Evolutionary conservation across 768 basidiomycete genomes (phyloP), one percentile per base, ranked within the genome.

Genomic region (Mycena kentingensis): DNA sequence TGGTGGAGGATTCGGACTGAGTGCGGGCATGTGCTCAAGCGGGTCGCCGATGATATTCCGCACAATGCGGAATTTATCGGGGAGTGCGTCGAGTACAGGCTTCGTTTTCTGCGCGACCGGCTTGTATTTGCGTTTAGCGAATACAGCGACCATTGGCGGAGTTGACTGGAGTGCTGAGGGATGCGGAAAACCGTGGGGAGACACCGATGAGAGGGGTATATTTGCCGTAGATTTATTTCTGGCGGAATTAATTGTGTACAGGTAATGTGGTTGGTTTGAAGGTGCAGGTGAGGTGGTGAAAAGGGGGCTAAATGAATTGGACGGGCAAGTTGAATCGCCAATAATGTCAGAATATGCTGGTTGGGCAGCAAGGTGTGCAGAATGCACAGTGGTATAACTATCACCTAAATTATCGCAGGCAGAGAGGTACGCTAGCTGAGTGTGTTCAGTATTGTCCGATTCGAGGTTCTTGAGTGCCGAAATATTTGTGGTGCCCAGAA

Each of bases 111-210:
- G 31, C 3, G 57, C 60, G 2, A 65, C 64, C 1, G 48, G 53
- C 29, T 65, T 65, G 51, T 64, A 65, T 37, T 57, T 63, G 27
- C 49, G 48, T 29, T 48, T 54, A 18, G 11, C 36, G 18, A 37
- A 37, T 10, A 37, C 36, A 10, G 11, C 12, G 6, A 37, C 36
- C 36, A 37, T 12, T 11, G 36, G 36, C 18, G 36, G 36, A 18
- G 36, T 7, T 18, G 18, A 18, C 36, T 37, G 10, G 18, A 7
- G 11, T 18, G 11, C 36, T 7, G 19, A 7, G 18, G 36, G 11
- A 19, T 37, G 11, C 11, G 19, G 36, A 18, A 7, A 18, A 37
- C 11, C 36, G 36, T n/a, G n/a, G n/a, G n/a, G n/a, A n/a, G n/a
- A n/a, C n/a, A n/a, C n/a, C n/a, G n/a, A n/a, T n/a, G n/a, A n/a